Conservation (phyloP, 176 grass and related monocot genomes). For the Eremochloa ophiuroides region DNA sequence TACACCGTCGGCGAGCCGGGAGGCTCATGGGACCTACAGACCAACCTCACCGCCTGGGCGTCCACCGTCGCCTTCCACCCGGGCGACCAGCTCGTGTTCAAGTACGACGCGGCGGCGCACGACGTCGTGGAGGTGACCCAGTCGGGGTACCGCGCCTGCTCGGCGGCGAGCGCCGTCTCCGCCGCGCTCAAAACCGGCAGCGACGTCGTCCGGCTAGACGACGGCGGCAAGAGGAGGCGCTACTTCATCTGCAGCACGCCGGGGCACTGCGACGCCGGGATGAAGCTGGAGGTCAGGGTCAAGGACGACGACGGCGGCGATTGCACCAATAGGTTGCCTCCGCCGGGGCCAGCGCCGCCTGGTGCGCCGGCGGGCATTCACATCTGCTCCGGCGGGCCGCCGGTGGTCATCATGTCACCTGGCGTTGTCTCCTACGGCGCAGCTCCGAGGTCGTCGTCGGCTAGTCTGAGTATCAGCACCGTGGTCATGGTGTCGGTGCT, state of each 20-base stretch:
- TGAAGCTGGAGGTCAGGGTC: slow-evolving; percentile 20
- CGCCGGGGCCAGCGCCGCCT: too few relatives aligned
- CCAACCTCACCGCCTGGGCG: slow-evolving; percentile 38
- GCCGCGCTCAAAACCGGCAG: not conserved
- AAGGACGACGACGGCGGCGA: not conserved
- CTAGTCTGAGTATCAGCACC: too few relatives aligned
- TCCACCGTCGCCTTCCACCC: slow-evolving; percentile 32
- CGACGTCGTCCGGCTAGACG: not conserved
- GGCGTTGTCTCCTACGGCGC: too few relatives aligned
- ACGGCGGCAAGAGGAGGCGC: not conserved
- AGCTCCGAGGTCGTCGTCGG: too few relatives aligned
- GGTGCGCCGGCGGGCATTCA: too few relatives aligned
- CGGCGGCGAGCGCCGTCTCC: not conserved
- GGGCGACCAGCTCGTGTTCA: slow-evolving; percentile 35
- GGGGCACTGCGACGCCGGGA: slow-evolving; percentile 21
- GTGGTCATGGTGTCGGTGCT: too few relatives aligned
- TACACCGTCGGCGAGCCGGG: slow-evolving; percentile 33
- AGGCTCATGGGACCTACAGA: slow-evolving; percentile 35
- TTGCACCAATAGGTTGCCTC: too few relatives aligned
- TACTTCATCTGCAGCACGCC: slow-evolving; percentile 35
- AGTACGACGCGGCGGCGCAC: slow-evolving; percentile 18
- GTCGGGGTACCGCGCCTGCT: slow-evolving; percentile 14
- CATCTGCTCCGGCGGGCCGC: too few relatives aligned
- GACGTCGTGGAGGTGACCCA: slow-evolving; percentile 38
- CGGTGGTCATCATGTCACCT: too few relatives aligned